Evolutionary conservation across 1,284 basidiomycete genomes (phyloP).

Genomic region (Agaricales sp.): DNA sequence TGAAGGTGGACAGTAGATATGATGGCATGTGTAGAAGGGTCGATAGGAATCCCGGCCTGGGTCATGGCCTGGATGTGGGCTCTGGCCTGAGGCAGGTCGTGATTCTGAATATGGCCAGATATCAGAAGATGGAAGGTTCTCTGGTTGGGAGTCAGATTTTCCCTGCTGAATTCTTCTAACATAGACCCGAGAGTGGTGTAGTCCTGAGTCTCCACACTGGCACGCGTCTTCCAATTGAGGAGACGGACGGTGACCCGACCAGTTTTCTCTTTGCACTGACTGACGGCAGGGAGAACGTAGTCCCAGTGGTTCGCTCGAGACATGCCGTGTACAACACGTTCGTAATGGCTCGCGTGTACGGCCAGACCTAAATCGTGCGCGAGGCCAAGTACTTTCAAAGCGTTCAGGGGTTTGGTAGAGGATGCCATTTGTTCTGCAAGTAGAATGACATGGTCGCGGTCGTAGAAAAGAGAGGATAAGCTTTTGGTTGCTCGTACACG

Average conservation of each 20-base stretch:
- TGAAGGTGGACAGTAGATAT: slow-evolving; percentile 48
- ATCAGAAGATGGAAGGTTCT: slow-evolving; percentile 60
- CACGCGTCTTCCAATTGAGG: slow-evolving; percentile 59
- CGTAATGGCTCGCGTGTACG: slow-evolving; percentile 46
- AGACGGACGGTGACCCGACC: slow-evolving; percentile 40
- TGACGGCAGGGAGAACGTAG: slow-evolving; percentile 33
- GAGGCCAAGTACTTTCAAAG: not conserved
- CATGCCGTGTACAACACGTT: slow-evolving; percentile 39
- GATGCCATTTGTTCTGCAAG: not conserved
- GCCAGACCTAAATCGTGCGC: not conserved
- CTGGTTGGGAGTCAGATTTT: slow-evolving; percentile 36
- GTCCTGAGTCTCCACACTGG: slow-evolving; percentile 40
- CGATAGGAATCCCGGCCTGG: slow-evolving; percentile 38
- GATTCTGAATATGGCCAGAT: slow-evolving; percentile 56
- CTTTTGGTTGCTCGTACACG: too few species aligned
- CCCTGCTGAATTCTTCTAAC: slow-evolving; percentile 37
- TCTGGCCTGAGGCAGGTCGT: slow-evolving; percentile 46
- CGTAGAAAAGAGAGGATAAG: not conserved
- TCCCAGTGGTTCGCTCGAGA: slow-evolving; percentile 38
- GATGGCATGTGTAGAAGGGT: slow-evolving; percentile 47
- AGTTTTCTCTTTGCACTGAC: slow-evolving; percentile 33
- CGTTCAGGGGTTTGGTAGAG: not conserved
- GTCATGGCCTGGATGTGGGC: slow-evolving; percentile 43
- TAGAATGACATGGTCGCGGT: not conserved
- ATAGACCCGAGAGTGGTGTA: slow-evolving; percentile 35